phyloP scores from a whole-genome alignment of 2,329 filamentous ascomycete genomes.

The Cladosporium phlei region DNA sequence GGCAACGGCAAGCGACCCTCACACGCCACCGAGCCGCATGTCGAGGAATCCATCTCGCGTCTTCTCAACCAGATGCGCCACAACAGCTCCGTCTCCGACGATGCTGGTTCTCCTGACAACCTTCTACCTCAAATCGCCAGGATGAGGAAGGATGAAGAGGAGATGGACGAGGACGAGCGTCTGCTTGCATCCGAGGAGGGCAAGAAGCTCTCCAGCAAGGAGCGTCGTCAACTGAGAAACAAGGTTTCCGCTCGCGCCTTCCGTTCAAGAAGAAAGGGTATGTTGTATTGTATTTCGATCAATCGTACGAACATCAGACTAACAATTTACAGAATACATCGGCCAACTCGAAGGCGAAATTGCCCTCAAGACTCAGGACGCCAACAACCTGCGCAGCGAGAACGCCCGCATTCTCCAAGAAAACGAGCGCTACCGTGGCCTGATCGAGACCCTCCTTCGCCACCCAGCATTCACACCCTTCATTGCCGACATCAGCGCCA shows the following conservation, averaged over 20 bases:
- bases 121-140: conserved; percentile 64
- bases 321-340: conserved; percentile 78
- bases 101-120: conserved; percentile 38
- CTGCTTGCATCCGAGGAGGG: conserved; percentile 93
- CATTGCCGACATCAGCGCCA: conserved; percentile 39
- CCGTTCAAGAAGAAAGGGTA: conserved; percentile 97
- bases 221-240: conserved; percentile 93
- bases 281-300: conserved; percentile 28
- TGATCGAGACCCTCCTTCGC: conserved; percentile 66
- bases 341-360: conserved; percentile 88
- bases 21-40: conserved; percentile 42
- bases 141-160: conserved; percentile 88
- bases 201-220: conserved; percentile 98
- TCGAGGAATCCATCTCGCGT: conserved; percentile 88
- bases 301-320: conserved; percentile 36
- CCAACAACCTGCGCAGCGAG: conserved; percentile 71
- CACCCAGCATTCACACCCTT: conserved; percentile 47
- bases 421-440: conserved; percentile 51
- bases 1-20: conserved; percentile 43
- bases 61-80: conserved; percentile 88
- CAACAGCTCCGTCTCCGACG: conserved; percentile 55
- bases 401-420: conserved; percentile 76
- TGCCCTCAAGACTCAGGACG: conserved; percentile 75
- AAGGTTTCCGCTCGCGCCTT: conserved; percentile 98
- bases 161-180: conserved; percentile 97